Conservation (phyloP, 192 early-diverging fungal species). For the Backusella tarrabulga region DNA sequence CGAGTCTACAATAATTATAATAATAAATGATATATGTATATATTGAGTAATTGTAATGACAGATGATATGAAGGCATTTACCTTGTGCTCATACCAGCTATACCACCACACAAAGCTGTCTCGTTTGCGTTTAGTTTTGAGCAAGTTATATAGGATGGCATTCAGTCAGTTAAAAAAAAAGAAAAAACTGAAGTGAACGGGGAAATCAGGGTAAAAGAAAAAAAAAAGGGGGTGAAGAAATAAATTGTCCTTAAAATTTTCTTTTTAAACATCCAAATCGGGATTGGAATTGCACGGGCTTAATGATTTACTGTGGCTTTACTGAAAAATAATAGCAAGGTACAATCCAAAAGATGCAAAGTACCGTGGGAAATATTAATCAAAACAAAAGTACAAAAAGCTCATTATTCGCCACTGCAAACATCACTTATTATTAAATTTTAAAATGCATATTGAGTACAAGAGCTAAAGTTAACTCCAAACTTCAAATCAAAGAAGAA, state of each 20-base stretch:
- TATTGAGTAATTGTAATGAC: background rate
- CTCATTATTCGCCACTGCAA: background rate
- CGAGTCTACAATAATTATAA: slow-evolving; percentile 50
- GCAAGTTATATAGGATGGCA: slow-evolving; percentile 31
- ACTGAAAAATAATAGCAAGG: background rate
- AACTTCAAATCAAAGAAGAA: no score
- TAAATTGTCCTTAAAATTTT: background rate
- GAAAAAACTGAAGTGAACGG: background rate
- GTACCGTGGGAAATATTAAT: background rate
- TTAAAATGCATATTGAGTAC: no score
- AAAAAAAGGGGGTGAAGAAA: background rate
- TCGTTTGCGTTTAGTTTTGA: slow-evolving; percentile 28
- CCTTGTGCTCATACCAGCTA: slow-evolving; percentile 46
- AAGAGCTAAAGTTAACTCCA: no score
- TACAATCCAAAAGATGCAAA: background rate
- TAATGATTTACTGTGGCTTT: background rate
- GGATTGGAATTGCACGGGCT: background rate
- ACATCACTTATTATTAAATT: no score
- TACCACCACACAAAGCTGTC: slow-evolving; percentile 50
- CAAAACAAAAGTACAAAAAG: background rate
- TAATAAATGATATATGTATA: background rate
- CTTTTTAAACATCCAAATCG: background rate
- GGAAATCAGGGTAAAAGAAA: background rate
- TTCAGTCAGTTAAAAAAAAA: background rate
- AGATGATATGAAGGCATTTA: background rate